Evolutionary conservation across 2,329 filamentous ascomycete genomes (phyloP).

Genomic region (Calonectria pteridis): DNA sequence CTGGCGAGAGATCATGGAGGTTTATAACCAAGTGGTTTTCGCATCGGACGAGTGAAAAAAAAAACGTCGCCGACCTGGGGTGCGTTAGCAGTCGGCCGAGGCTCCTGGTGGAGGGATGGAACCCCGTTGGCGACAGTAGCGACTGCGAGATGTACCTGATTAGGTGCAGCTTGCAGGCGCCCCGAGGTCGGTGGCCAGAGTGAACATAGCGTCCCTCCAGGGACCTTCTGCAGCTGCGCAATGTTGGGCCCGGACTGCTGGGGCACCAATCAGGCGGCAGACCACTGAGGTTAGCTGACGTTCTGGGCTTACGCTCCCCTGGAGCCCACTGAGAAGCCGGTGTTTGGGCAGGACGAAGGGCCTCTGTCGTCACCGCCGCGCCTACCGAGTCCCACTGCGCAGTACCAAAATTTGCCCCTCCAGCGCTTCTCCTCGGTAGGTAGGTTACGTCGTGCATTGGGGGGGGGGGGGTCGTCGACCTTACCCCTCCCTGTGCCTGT

Average conservation of each 20-base stretch:
- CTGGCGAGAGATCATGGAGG: background rate
- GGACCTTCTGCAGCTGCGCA: slow-evolving; percentile 4
- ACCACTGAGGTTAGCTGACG: slow-evolving; percentile 6
- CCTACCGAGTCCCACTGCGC: slow-evolving; percentile 28
- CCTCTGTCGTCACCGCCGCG: slow-evolving; percentile 41
- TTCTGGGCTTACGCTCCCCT: background rate
- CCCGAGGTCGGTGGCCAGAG: slow-evolving; percentile 4
- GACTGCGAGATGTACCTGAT: slow-evolving; percentile 14
- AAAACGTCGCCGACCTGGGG: slow-evolving; percentile 1
- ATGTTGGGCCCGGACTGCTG: background rate
- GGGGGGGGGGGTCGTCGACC: background rate
- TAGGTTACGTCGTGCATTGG: slow-evolving; percentile 6
- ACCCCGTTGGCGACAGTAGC: background rate
- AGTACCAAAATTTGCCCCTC: slow-evolving; percentile 37
- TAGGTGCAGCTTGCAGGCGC: slow-evolving; percentile 17
- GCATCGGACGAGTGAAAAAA: slow-evolving; percentile 3
- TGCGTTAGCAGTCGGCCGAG: slow-evolving; percentile 9
- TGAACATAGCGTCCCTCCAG: background rate
- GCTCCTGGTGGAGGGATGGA: slow-evolving; percentile 15
- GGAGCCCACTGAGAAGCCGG: slow-evolving; percentile 3
- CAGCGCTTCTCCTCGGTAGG: slow-evolving; percentile 19
- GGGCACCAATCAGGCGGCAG: slow-evolving; percentile 11
- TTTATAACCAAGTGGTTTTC: background rate
- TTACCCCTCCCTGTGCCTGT: background rate
- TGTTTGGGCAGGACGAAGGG: background rate